Evolutionary conservation across 169 alveolate species (phyloP), one percentile per base, ranked within the genome.

Genomic region (Plasmodium sp.): DNA sequence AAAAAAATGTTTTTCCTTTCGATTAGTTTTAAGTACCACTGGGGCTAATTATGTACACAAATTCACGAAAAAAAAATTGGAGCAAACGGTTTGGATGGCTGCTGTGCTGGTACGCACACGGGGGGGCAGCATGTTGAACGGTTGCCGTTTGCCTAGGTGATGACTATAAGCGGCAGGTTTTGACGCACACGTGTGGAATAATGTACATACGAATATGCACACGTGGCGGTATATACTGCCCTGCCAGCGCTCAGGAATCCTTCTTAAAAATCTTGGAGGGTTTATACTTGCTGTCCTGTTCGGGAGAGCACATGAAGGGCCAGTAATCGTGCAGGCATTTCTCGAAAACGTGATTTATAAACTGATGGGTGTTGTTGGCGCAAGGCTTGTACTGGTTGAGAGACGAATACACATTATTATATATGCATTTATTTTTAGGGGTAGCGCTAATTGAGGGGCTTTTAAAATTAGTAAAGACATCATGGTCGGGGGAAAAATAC

Each of bases 251-350:
- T 84, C 18, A 73, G 22, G 71, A 31, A 58, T 92, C 81, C 36
- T 82, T 92, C 33, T 81, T 75, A 34, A 81, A 93, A 67, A 94
- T 96, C 34, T 94, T 94, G 58, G 96, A 94, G 16, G 97, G 97
- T 36, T 96, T 91, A 36, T 94, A 92, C 41, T 91, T 81, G 81
- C 96, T 91, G 79, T 96, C 97, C 16, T 75, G 84, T 43, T 96
- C 96, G n/a, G 96, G 96, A 2, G 96, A 90, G 43, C 85, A 93
- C 96, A 93, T 88, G 73, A 96, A 96, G 18, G 97, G 97, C 96
- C 96, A 96, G 45, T 86, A 84, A 45, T 96, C 97, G 16, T 81
- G 80, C 43, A 92, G 4, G 45, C 97, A 95, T 27, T 93, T 83
- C 48, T 81, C 84, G 74, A 92, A 95, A 27, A 95, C 97, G 18